These are phyloP conservation scores for Populus hybrid DNA, from an alignment of 441 rosid species.

Conservation along the genomic window DNA sequence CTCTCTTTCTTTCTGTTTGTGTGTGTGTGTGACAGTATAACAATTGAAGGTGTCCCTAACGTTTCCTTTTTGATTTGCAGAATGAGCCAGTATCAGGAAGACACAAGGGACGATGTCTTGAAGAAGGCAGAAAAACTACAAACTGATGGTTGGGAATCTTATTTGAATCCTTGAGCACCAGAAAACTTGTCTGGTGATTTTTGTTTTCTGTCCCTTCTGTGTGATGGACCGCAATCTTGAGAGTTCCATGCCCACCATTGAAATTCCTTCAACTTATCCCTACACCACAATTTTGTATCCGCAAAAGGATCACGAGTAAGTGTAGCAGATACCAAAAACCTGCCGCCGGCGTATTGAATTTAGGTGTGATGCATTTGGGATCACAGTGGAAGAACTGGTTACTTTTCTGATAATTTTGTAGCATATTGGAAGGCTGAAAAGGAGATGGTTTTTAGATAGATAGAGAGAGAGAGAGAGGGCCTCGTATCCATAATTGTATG, in stretches of 20 bases:
- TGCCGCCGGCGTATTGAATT: too few species aligned
- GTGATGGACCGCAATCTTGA: background rate
- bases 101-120: conserved; percentile 60
- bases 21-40: background rate
- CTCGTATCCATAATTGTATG: background rate
- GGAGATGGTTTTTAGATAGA: background rate
- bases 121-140: conserved; percentile 64
- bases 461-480: background rate
- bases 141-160: conserved; percentile 72
- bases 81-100: conserved; percentile 84
- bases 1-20: background rate
- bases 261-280: background rate
- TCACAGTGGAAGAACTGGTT: background rate
- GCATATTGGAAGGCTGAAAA: background rate
- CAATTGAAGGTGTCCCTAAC: background rate
- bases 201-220: background rate
- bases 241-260: background rate
- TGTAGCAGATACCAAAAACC: background rate
- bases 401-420: background rate
- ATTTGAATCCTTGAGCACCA: conserved; percentile 42
- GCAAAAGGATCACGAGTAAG: conserved; percentile 2
- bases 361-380: background rate
- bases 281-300: background rate
- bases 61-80: conserved; percentile 28
- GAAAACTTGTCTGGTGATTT: background rate